phyloP scores from a whole-genome alignment of 2,329 filamentous ascomycete genomes.

The Venturia carpophila region DNA sequence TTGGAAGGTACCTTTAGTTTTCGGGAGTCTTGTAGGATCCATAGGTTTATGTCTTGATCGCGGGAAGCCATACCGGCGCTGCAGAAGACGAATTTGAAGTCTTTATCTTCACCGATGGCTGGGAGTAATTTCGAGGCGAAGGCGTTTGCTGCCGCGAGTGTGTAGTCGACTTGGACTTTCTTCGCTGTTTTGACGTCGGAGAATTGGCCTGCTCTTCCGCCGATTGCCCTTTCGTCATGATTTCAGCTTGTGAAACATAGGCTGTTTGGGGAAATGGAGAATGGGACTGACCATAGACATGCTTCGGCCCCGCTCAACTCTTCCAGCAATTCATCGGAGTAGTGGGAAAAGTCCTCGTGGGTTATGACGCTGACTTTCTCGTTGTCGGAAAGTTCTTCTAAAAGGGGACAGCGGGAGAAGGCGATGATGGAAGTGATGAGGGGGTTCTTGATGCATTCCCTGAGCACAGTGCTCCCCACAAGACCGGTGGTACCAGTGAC shows the following conservation, averaged over 20 bases:
- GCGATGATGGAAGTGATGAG: conserved; percentile 11
- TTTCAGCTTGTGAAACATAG: neutral
- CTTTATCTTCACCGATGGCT: neutral
- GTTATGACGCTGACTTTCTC: conserved; percentile 56
- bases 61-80: conserved; percentile 5
- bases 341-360: conserved; percentile 57
- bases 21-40: neutral
- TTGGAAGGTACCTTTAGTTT: neutral
- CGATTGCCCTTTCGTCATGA: neutral
- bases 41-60: neutral
- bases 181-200: neutral
- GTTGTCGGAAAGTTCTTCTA: neutral
- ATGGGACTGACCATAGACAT: conserved; percentile 52
- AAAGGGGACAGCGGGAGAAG: neutral
- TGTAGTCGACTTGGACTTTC: conserved; percentile 14
- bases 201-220: neutral
- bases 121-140: neutral
- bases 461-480: conserved; percentile 33
- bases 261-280: neutral
- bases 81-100: conserved; percentile 16
- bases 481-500: conserved; percentile 39
- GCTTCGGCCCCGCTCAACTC: conserved; percentile 57
- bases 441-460: conserved; percentile 28
- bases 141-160: neutral
- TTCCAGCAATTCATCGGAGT: conserved; percentile 49